Evolutionary conservation across 345 rosid genomes (phyloP), one percentile per base, ranked within the genome.

Genomic region (Melaleuca quinquenervia): DNA sequence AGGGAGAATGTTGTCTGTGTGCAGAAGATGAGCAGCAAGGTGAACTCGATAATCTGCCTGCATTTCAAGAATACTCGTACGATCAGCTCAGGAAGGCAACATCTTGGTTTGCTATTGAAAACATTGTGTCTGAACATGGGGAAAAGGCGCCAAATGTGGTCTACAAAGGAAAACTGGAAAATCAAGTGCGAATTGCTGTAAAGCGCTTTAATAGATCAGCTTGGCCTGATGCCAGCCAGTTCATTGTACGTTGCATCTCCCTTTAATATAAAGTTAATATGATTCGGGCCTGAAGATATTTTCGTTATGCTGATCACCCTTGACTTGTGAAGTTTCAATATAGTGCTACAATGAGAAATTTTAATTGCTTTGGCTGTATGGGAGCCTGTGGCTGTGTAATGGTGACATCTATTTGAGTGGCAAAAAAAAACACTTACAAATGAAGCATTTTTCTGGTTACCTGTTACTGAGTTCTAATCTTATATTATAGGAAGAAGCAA

Each of bases 61-160:
- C 87, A 32, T 91, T 91, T 54, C 89, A 85, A 55, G 92, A 91
- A 56, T 91, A 74, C 90, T 41, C 87, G 16, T 76, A 88, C 32
- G 91, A 89, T 41, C 87, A 88, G 58, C 90, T 91, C 64, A 91
- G 86, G 89, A 87, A 88, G 91, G 91, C 92, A 3, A 91, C 92
- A 41, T 88, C 92, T 58, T 91, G 92, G 51, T 91, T 91, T 87
- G 85, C 92, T 52, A 87, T 78, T 54, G 92, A 89, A 80, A 91
- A 91, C 88, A 89, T 91, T 85, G 92, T 91, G 85, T 91, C 92
- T 85, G 92, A 91, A 88, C 92, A 91, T 50, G 92, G 92, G 51
- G 92, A 91, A 53, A 91, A 89, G 85, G 92, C 92, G 54, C 92
- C 91, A 5, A 91, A 91, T 87, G 90, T 91, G 84, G 92, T 91